Conservation (phyloP, 2,329 filamentous ascomycete genomes). For the Endoconidiophora polonica region DNA sequence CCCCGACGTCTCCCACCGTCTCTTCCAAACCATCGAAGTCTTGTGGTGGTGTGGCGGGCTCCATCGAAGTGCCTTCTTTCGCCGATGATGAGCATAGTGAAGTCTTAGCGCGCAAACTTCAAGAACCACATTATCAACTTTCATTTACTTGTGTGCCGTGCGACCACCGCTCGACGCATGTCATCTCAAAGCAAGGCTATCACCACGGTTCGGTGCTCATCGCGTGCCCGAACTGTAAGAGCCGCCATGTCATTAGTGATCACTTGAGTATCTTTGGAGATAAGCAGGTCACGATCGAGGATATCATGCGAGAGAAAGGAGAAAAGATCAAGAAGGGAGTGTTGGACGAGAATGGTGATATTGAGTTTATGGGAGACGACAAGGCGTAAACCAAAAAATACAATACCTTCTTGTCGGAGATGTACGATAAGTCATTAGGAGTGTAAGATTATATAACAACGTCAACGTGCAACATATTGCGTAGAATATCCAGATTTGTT, state of each 20-base stretch:
- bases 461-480: too few species aligned
- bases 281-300: conserved; percentile 52
- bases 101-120: conserved; percentile 19
- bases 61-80: too few species aligned
- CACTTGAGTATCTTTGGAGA: conserved; percentile 68
- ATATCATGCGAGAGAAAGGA: conserved; percentile 61
- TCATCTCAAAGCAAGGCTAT: conserved; percentile 85
- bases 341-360: conserved; percentile 60
- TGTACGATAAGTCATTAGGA: conserved; percentile 1
- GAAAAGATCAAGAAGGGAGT: conserved; percentile 55
- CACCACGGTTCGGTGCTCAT: conserved; percentile 81
- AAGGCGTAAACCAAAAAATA: not conserved
- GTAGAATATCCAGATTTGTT: not conserved
- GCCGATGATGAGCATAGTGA: conserved; percentile 14
- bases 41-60: too few species aligned
- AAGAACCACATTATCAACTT: conserved; percentile 62
- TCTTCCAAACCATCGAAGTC: not conserved
- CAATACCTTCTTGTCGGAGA: not conserved
- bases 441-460: too few species aligned
- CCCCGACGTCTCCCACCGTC: conserved; percentile 8
- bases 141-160: conserved; percentile 90
- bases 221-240: conserved; percentile 70
- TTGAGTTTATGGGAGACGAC: conserved; percentile 65
- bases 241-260: conserved; percentile 81
- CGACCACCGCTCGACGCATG: conserved; percentile 61